phyloP scores from a whole-genome alignment of 2,329 filamentous ascomycete species.

The Colletotrichum sp. region DNA sequence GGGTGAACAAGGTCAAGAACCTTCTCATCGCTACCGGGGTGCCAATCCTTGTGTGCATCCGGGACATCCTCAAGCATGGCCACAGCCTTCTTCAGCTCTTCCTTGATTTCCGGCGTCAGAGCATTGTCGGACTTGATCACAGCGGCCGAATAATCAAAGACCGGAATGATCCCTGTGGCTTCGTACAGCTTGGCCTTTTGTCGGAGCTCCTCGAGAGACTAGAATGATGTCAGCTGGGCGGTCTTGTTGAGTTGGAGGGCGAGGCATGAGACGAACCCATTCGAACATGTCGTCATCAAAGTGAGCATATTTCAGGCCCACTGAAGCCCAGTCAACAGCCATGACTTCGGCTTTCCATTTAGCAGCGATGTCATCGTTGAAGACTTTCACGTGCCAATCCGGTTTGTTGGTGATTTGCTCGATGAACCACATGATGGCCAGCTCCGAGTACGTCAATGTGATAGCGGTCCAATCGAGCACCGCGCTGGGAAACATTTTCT shows the following conservation, averaged over 20 bases:
- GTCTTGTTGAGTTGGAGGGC: not conserved
- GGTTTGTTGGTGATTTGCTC: slow-evolving; percentile 32
- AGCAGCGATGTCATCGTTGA: slow-evolving; percentile 25
- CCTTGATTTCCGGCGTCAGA: slow-evolving; percentile 25
- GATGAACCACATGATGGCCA: slow-evolving; percentile 31
- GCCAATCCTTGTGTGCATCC: slow-evolving; percentile 60
- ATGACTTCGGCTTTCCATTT: slow-evolving; percentile 28
- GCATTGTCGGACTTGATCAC: slow-evolving; percentile 41
- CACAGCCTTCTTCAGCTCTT: slow-evolving; percentile 48
- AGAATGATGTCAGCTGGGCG: not conserved
- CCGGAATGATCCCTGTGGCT: slow-evolving; percentile 34
- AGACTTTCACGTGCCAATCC: slow-evolving; percentile 30
- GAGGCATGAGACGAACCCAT: slow-evolving; percentile 25
- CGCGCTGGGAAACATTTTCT: not conserved
- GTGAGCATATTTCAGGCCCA: slow-evolving; percentile 24
- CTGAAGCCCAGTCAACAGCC: slow-evolving; percentile 31
- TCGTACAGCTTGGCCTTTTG: slow-evolving; percentile 37
- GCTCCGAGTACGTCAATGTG: slow-evolving; percentile 18
- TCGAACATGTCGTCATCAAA: slow-evolving; percentile 35
- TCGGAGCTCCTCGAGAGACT: slow-evolving; percentile 38
- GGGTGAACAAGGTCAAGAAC: slow-evolving; percentile 70
- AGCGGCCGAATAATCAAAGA: slow-evolving; percentile 35
- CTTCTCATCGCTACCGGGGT: slow-evolving; percentile 60
- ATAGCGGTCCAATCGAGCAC: not conserved
- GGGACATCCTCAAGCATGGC: slow-evolving; percentile 55